Evolutionary conservation across 768 basidiomycete genomes (phyloP), one percentile per base, ranked within the genome.

Genomic region (Clitopilus passeckerianus): DNA sequence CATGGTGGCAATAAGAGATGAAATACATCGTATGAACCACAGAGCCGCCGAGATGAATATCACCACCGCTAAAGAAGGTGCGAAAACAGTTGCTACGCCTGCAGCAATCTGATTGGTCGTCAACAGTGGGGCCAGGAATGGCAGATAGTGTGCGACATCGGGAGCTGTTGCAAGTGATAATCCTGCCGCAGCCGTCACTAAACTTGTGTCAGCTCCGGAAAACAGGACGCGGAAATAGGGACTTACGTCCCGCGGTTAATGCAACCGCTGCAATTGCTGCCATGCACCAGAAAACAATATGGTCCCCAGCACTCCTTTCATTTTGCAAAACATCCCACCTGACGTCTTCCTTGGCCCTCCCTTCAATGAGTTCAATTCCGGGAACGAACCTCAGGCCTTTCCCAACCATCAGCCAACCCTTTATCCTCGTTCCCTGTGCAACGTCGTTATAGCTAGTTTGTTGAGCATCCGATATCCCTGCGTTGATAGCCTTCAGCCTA

Each of bases 281-380:
- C 18, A 86, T 73, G 16, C 76, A 71, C 87, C 89, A 90, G 63
- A 88, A 81, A 2, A 80, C 77, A 30, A 77, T 59, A 20, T 69
- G 68, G 62, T 84, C 81, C 60, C 81, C 61, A 54, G 68, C 57
- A 34, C 74, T 79, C 37, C 81, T 74, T 68, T 84, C 80, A 61
- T 81, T 77, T 70, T 90, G 88, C 54, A 93, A 72, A 23, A 89
- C 84, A 59, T 86, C 84, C 90, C 91, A 94, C 57, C 87, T 74
- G 34, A 94, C 84, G 68, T 93, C 91, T 66, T 93, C 90, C 70
- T 90, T 91, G 14, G 90, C 87, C 60, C 88, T 74, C 1, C 91
- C 91, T 67, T 90, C 87, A 22, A 94, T 91, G 34, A 88, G 72
- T 67, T 89, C 75, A 5, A 88, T 71, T 1, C 85, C 84, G 30